Conservation (phyloP, 2,329 filamentous ascomycete species). For the Colletotrichum sp. region DNA sequence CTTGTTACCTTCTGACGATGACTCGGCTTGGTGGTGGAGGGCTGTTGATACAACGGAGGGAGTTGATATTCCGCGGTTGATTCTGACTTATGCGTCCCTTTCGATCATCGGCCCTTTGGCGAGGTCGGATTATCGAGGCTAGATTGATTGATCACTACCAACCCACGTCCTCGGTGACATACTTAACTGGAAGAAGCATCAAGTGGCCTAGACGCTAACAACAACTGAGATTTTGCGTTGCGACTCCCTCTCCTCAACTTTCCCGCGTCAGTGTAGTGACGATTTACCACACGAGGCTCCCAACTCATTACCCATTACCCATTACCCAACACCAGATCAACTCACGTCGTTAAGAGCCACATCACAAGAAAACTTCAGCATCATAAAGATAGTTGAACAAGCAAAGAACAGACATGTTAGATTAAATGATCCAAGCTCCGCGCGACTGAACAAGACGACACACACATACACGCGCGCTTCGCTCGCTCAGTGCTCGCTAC, state of each 20-base stretch:
- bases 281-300: too few relatives aligned
- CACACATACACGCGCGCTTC: background rate
- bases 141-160: background rate
- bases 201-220: background rate
- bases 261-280: too few relatives aligned
- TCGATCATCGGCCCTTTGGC: background rate
- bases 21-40: background rate
- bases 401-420: background rate
- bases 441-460: background rate
- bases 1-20: background rate
- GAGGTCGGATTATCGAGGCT: background rate
- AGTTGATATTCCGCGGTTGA: background rate
- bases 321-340: background rate
- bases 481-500: background rate
- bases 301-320: background rate
- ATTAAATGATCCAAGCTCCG: background rate
- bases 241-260: too few relatives aligned
- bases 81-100: background rate
- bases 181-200: background rate
- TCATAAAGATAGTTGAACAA: background rate
- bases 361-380: background rate
- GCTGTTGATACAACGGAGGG: background rate
- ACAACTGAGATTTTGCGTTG: background rate
- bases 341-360: fast-evolving
- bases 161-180: background rate